Evolutionary conservation across 352 stramenopile genomes (phyloP).

Genomic region (Globisporangium iwayamae): DNA sequence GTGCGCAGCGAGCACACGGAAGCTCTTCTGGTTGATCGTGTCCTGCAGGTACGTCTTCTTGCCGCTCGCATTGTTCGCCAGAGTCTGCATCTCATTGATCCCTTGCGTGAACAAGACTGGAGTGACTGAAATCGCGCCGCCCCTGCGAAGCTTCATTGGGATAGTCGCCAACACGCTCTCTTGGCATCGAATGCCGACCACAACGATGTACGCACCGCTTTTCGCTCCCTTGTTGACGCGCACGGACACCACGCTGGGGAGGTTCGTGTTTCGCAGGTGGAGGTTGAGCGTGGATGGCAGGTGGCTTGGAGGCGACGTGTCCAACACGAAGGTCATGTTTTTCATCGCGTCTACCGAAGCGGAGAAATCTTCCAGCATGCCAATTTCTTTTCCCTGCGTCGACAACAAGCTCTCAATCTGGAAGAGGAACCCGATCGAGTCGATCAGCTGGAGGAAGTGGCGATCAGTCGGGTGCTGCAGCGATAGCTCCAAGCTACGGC

Average conservation of each 20-base stretch:
- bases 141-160: constrained; percentile 41
- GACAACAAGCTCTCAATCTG: constrained; percentile 92
- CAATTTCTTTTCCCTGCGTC: constrained; percentile 93
- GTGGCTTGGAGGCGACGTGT: constrained; percentile 54
- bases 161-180: constrained; percentile 37
- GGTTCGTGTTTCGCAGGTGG: constrained; percentile 66
- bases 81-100: constrained; percentile 81
- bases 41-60: constrained; percentile 74
- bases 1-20: constrained; percentile 50
- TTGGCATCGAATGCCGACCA: constrained; percentile 55
- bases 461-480: constrained; percentile 58
- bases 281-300: constrained; percentile 70
- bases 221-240: constrained; percentile 50
- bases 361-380: constrained; percentile 93
- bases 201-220: constrained; percentile 44
- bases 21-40: constrained; percentile 74
- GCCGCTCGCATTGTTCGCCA: constrained; percentile 63
- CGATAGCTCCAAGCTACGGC: constrained; percentile 60
- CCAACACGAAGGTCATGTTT: constrained; percentile 62
- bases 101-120: constrained; percentile 72
- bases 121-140: constrained; percentile 49
- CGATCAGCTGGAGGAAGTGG: constrained; percentile 56
- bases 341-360: constrained; percentile 76
- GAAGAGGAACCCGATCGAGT: constrained; percentile 76
- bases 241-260: constrained; percentile 74